A percentile compares a stretch with the other conserved stretches of the same genome.
These are phyloP conservation scores for Kuraishia borneana DNA, from an alignment of 805 yeast genomes.

Conservation along the genomic window DNA sequence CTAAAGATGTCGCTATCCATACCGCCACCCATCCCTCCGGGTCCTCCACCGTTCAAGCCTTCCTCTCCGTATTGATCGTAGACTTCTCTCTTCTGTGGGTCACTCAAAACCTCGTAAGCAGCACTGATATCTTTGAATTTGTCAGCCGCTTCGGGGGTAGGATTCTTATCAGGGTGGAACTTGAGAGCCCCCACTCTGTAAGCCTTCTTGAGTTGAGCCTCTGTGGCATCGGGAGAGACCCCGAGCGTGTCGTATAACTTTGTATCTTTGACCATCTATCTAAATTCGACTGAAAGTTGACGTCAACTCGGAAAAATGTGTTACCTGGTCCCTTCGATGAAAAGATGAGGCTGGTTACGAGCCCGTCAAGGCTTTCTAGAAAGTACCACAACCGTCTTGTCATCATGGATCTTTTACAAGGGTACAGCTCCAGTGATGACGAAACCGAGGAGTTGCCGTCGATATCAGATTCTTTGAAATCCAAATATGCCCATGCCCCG, in stretches of 20 bases:
- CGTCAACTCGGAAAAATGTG: not conserved
- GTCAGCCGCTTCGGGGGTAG: slow-evolving; percentile 87
- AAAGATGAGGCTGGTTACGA: no score
- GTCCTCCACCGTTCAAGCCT: slow-evolving; percentile 76
- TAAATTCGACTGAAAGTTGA: not conserved
- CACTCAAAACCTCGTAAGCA: slow-evolving; percentile 84
- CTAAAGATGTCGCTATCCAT: slow-evolving; percentile 43
- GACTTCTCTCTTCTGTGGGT: slow-evolving; percentile 75
- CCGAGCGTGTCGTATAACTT: slow-evolving; percentile 67
- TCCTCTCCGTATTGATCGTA: slow-evolving; percentile 91
- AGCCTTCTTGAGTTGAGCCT: slow-evolving; percentile 67
- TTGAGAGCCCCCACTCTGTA: slow-evolving; percentile 74
- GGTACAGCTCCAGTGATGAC: not conserved
- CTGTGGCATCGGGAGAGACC: slow-evolving; percentile 58
- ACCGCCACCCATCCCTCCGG: slow-evolving; percentile 47
- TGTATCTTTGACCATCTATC: slow-evolving; percentile 66
- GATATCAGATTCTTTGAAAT: not conserved
- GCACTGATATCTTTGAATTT: slow-evolving; percentile 84
- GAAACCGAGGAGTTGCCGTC: not conserved
- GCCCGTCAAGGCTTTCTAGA: no score
- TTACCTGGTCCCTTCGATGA: no score
- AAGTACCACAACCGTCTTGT: no score
- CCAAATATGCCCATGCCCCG: not conserved
- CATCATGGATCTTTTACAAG: not conserved
- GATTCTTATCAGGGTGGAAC: slow-evolving; percentile 77